Evolutionary conservation across 345 rosid species (phyloP).

Genomic region (Raphanus sativus): DNA sequence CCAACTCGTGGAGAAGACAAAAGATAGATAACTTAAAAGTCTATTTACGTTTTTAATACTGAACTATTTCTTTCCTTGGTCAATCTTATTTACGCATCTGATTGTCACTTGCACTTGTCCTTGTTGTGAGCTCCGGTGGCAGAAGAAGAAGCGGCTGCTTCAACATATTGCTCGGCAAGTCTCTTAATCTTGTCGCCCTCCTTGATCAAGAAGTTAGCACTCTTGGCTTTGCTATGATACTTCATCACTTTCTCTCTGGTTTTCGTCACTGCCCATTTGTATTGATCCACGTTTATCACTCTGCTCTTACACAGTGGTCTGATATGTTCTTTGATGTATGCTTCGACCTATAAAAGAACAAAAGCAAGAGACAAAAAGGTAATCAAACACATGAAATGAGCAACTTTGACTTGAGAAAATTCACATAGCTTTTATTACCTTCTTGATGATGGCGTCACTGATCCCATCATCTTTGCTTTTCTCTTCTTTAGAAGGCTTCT

Average conservation of each 20-base stretch:
- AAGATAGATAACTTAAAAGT: neutral
- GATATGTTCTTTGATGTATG: slow-evolving; percentile 92
- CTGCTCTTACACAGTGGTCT: slow-evolving; percentile 93
- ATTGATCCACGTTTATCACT: slow-evolving; percentile 75
- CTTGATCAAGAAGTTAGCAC: slow-evolving; percentile 83
- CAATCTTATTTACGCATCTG: slow-evolving; percentile 27
- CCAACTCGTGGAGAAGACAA: slow-evolving; percentile 30
- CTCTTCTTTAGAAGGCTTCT: slow-evolving; percentile 41
- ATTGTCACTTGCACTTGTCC: slow-evolving; percentile 38
- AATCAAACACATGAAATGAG: neutral
- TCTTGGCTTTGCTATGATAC: slow-evolving; percentile 79
- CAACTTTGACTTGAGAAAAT: neutral
- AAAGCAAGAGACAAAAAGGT: neutral
- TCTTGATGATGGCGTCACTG: slow-evolving; percentile 50
- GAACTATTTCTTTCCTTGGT: slow-evolving; percentile 16
- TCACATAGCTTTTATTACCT: slow-evolving; percentile 47
- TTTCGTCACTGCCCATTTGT: slow-evolving; percentile 89
- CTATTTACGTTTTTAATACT: slow-evolving; percentile 28
- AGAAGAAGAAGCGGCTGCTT: slow-evolving; percentile 50
- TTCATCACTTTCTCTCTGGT: slow-evolving; percentile 89
- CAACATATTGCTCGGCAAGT: slow-evolving; percentile 89
- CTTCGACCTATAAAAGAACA: slow-evolving; percentile 63
- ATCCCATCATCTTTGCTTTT: slow-evolving; percentile 40
- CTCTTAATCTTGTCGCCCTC: slow-evolving; percentile 98
- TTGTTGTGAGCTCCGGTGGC: slow-evolving; percentile 46